Percentiles rank a stretch among this genome's conserved stretches.
Evolutionary conservation across 441 rosid species (phyloP).

Genomic region (Gossypium armourianum): DNA sequence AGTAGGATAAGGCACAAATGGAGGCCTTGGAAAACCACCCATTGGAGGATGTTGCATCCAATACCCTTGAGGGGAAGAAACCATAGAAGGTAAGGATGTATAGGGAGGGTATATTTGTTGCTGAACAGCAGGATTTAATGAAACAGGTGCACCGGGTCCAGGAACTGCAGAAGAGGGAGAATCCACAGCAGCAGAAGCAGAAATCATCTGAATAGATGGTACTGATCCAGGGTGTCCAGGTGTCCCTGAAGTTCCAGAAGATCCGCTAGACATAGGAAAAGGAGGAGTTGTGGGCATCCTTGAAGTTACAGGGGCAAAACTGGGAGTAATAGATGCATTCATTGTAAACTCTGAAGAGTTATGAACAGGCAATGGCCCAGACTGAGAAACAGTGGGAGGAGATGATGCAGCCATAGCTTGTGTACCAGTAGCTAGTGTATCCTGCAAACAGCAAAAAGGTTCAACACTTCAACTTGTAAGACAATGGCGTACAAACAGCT

Average conservation of each 20-base stretch:
- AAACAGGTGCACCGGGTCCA: conserved; percentile 39
- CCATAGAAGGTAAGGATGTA: conserved; percentile 48
- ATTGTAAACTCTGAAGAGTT: conserved; percentile 29
- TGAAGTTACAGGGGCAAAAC: conserved; percentile 26
- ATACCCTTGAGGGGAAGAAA: conserved; percentile 50
- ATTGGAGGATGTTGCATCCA: conserved; percentile 73
- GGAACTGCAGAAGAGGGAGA: conserved; percentile 31
- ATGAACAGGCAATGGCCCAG: conserved; percentile 29
- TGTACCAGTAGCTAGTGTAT: conserved; percentile 23
- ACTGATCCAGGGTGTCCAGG: conserved; percentile 37
- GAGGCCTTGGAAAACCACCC: conserved; percentile 54
- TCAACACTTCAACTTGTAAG: not conserved
- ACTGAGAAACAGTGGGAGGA: conserved; percentile 29
- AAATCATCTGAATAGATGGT: conserved; percentile 24
- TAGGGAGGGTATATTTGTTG: conserved; percentile 52
- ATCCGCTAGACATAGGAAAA: conserved; percentile 33
- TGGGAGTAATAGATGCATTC: conserved; percentile 26
- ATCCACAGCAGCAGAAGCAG: conserved; percentile 33
- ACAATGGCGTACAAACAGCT: not conserved
- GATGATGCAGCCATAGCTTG: conserved; percentile 25
- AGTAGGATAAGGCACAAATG: conserved; percentile 47
- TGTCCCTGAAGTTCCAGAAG: conserved; percentile 29
- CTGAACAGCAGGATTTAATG: conserved; percentile 39
- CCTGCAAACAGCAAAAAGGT: conserved; percentile 25
- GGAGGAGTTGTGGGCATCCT: conserved; percentile 28